Base-by-base conservation (phyloP, 371 early-diverging fungal species). In the Gilbertella persicaria region DNA sequence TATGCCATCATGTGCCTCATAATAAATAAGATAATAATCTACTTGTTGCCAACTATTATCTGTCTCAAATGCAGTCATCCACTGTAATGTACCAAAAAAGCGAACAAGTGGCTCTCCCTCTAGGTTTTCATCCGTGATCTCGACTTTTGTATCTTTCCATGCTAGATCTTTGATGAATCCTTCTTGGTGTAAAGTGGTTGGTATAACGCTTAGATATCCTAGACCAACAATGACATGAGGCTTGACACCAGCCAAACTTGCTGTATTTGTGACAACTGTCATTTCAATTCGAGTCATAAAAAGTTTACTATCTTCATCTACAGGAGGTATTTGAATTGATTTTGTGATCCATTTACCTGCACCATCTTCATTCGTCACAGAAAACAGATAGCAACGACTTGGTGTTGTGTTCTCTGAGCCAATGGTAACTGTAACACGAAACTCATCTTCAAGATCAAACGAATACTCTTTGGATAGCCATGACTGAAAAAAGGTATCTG, bases 111-210 rank as follows among this genome's bases (percentile, higher is more conserved):
- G n/a, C n/a, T n/a, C n/a, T n/a, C n/a, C n/a, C n/a, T n/a, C n/a
- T n/a, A n/a, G n/a, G n/a, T n/a, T n/a, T n/a, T n/a, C n/a, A n/a
- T n/a, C n/a, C n/a, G n/a, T n/a, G n/a, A n/a, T n/a, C n/a, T n/a
- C 73, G 53, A 17, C 88, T 93, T 5, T 62, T 97, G 44, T 89
- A 88, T 46, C 68, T 62, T 4, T 77, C 83, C 23, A 54, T 96
- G 46, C 86, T 96, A 49, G 72, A 73, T 5, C 24, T 14, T 42
- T 48, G 0, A 49, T 45, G 17, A 49, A 55, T 20, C 49, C 47
- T 14, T 55, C 42, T 23, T 48, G 76, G 70, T 78, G 80, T 38
- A 69, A 83, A 4, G 24, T 1, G n/a, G 16, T 19, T 9, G 56
- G 55, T 14, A 60, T 28, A n/a, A 64, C 56, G 10, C 61, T 56